Conservation (phyloP, 2,329 filamentous ascomycete genomes). For the Fusarium sp. region DNA sequence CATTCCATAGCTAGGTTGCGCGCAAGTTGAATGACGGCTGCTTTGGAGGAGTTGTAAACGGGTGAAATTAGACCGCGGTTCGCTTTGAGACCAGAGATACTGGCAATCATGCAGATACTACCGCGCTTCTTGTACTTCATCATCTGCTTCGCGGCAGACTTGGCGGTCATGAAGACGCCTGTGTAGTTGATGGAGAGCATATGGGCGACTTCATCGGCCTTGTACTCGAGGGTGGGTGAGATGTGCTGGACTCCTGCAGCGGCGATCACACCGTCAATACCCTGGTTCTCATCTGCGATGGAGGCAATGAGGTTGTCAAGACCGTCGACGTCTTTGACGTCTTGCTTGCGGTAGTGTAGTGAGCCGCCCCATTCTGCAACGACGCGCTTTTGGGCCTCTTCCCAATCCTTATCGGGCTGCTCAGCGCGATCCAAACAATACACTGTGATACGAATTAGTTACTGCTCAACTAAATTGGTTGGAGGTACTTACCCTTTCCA, state of each 20-base stretch:
- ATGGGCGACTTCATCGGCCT: slow-evolving; percentile 77
- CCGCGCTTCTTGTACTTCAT: slow-evolving; percentile 68
- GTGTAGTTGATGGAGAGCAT: slow-evolving; percentile 89
- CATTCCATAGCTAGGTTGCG: slow-evolving; percentile 80
- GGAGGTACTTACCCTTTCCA: slow-evolving; percentile 66
- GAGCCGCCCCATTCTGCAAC: slow-evolving; percentile 67
- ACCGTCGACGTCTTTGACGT: slow-evolving; percentile 80
- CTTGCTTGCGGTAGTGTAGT: slow-evolving; percentile 78
- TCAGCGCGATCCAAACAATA: slow-evolving; percentile 29
- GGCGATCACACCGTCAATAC: slow-evolving; percentile 82
- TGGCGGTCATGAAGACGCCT: slow-evolving; percentile 85
- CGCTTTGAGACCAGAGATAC: slow-evolving; percentile 76
- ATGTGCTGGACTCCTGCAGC: slow-evolving; percentile 83
- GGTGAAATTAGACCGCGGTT: slow-evolving; percentile 69
- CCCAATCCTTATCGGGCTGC: slow-evolving; percentile 68
- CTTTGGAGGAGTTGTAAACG: slow-evolving; percentile 85
- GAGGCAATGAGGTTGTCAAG: slow-evolving; percentile 75
- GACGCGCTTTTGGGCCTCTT: slow-evolving; percentile 72
- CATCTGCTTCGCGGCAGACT: slow-evolving; percentile 85
- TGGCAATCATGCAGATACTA: slow-evolving; percentile 74
- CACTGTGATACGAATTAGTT: background rate
- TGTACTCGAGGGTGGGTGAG: slow-evolving; percentile 83
- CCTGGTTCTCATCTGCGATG: slow-evolving; percentile 77
- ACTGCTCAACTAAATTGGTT: rapidly evolving
- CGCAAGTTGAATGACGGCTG: slow-evolving; percentile 77